Base-by-base conservation (phyloP, 805 yeast genomes). In the Pichia gijzeniarum region DNA sequence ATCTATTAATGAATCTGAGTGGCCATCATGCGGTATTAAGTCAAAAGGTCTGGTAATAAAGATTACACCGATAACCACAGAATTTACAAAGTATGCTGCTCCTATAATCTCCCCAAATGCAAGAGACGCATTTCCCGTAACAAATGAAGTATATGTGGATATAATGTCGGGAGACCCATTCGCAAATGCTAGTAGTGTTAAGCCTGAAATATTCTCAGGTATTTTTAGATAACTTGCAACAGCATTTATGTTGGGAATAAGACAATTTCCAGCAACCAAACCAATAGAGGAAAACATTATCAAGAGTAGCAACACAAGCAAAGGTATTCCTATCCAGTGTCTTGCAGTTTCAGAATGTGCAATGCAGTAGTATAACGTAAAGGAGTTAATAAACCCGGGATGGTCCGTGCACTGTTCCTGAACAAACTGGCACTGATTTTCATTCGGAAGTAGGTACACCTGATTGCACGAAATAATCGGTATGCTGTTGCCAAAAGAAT, bases 91-190 rank as follows among this genome's bases (percentile, higher is more conserved):
- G 38, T 85, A 77, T 0, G 95, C 85, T 2, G 96, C 93, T 1
- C 99, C 98, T 28, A 89, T 64, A n/a, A 91, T 68, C 60, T 90
- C 97, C 1, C 96, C 93, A 6, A 91, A 65, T 0, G 98, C 97
- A 58, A 91, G 67, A 0, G 87, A 75, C 0, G 82, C 79, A 14
- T 83, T 78, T 12, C 77, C 82, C 0, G 80, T 66, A 14, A 71
- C 72, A 72, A 93, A 76, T 1, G 97, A 95, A 37, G 82, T 80
- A 56, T 82, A 87, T 0, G 96, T 89, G 41, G 90, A 77, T 41
- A 90, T 72, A 2, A 91, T 80, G 62, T 91, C 99, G 0, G 97
- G 96, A 0, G 95, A 74, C 1, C 96, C 95, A 63, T 91, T 91
- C 1, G 97, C 99, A 52, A 91, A 73, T 0, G 98, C 96, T 49